These are phyloP conservation scores for Eucalyptus polybractea DNA, from an alignment of 345 rosid species.

Conservation along the genomic window DNA sequence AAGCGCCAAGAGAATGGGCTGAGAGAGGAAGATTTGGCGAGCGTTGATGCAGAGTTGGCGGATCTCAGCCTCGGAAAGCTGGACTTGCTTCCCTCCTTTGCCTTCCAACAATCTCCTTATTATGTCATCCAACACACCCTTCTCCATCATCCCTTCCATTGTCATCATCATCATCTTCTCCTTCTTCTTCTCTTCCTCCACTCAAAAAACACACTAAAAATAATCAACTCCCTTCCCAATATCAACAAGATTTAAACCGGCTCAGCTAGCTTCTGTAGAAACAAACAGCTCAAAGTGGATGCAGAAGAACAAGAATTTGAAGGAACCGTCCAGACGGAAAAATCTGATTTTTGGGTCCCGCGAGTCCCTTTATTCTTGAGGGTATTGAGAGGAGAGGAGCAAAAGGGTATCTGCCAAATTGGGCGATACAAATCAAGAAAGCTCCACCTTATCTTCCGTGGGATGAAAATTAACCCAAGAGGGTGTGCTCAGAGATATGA, in stretches of 20 bases:
- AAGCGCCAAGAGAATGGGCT: slow-evolving; percentile 65
- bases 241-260: background rate
- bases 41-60: slow-evolving; percentile 96
- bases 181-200: background rate
- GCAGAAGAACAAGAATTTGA: background rate
- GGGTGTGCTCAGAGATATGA: background rate
- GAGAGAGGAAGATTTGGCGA: slow-evolving; percentile 82
- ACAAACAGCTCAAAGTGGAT: background rate
- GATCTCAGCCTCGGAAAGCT: slow-evolving; percentile 95
- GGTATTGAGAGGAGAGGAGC: background rate
- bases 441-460: background rate
- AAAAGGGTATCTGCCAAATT: background rate
- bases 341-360: background rate
- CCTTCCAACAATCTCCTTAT: slow-evolving; percentile 87
- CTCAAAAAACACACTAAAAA: background rate
- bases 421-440: background rate
- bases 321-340: background rate
- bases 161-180: slow-evolving; percentile 50
- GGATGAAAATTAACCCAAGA: background rate
- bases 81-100: slow-evolving; percentile 88
- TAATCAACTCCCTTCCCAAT: background rate
- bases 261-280: background rate
- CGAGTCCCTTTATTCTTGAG: background rate
- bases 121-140: slow-evolving; percentile 78
- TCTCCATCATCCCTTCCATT: slow-evolving; percentile 71